phyloP scores from a whole-genome alignment of 768 basidiomycete genomes.

The Dendrothele bispora region DNA sequence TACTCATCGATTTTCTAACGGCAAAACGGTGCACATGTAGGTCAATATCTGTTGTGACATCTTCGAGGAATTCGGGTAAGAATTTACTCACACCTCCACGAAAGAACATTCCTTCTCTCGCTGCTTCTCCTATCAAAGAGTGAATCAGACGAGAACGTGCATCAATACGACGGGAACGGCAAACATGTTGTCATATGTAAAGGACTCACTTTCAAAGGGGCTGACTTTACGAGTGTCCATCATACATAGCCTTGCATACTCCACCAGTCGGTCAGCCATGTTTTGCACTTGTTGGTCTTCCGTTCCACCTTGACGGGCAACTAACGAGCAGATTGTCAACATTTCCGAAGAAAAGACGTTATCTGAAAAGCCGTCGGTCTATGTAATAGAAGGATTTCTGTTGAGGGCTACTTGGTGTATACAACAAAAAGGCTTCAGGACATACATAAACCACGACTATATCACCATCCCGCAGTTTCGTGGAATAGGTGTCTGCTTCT shows the following conservation, averaged over 20 bases:
- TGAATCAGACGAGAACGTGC: constrained; percentile 4
- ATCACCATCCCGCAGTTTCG: constrained; percentile 50
- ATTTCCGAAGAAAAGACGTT: constrained; percentile 74
- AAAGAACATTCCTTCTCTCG: constrained; percentile 62
- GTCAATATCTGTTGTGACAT: no score
- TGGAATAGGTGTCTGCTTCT: constrained; percentile 44
- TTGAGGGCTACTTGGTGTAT: not conserved
- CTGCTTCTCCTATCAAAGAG: constrained; percentile 52
- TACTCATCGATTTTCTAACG: constrained; percentile 80
- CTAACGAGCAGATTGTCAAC: constrained; percentile 65
- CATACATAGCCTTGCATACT: constrained; percentile 74
- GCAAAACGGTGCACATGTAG: no score
- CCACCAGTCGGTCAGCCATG: constrained; percentile 72
- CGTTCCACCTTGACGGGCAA: constrained; percentile 51
- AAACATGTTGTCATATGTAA: not conserved
- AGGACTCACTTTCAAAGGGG: constrained; percentile 69
- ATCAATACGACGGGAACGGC: not conserved
- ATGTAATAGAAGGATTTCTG: constrained; percentile 2
- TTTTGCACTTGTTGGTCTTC: constrained; percentile 65
- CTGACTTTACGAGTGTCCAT: constrained; percentile 58
- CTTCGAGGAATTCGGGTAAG: constrained; percentile 3
- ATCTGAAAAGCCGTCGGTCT: constrained; percentile 59
- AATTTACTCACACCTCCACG: constrained; percentile 66
- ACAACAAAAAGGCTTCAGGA: constrained; percentile 1
- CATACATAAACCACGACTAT: constrained; percentile 50